A percentile compares a stretch with the other conserved stretches of the same genome.
Conservation (phyloP, 176 grass and related monocot species). For the Poa pratensis region DNA sequence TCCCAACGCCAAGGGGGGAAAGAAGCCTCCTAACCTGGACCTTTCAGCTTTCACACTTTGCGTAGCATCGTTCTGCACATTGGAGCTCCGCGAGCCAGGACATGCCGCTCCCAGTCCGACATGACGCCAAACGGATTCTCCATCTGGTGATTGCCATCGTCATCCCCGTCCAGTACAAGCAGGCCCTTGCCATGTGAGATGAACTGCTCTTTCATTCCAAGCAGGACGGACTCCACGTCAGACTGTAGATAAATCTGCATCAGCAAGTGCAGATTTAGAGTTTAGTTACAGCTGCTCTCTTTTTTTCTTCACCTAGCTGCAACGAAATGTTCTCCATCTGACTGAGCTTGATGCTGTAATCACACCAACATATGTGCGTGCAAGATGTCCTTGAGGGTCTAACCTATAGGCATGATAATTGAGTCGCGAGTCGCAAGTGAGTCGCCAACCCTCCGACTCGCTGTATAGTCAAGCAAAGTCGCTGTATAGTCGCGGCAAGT, state of each 20-base stretch:
- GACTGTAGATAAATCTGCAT: constrained; percentile 90
- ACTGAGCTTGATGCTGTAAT: not conserved
- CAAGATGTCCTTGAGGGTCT: not conserved
- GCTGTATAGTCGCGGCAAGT: no score
- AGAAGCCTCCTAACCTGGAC: not conserved
- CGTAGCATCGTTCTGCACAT: constrained; percentile 86
- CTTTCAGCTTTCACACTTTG: constrained; percentile 52
- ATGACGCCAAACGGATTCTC: constrained; percentile 79
- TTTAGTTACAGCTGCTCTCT: not conserved
- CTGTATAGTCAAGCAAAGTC: no score
- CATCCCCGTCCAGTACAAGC: constrained; percentile 51
- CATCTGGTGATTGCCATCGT: constrained; percentile 27
- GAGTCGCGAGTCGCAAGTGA: no score
- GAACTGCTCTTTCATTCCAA: constrained; percentile 80
- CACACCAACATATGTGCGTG: not conserved
- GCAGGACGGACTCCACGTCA: constrained; percentile 66
- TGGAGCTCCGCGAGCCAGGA: constrained; percentile 69
- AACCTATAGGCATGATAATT: not conserved
- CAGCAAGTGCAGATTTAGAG: not conserved
- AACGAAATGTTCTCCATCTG: not conserved
- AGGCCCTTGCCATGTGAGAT: constrained; percentile 54
- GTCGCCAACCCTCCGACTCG: no score
- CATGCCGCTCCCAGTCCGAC: constrained; percentile 83
- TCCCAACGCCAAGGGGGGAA: constrained; percentile 6
- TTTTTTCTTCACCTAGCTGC: constrained; percentile 7